Evolutionary conservation across 768 basidiomycete species (phyloP), one percentile per base, ranked within the genome.

Genomic region (Mycena pura): DNA sequence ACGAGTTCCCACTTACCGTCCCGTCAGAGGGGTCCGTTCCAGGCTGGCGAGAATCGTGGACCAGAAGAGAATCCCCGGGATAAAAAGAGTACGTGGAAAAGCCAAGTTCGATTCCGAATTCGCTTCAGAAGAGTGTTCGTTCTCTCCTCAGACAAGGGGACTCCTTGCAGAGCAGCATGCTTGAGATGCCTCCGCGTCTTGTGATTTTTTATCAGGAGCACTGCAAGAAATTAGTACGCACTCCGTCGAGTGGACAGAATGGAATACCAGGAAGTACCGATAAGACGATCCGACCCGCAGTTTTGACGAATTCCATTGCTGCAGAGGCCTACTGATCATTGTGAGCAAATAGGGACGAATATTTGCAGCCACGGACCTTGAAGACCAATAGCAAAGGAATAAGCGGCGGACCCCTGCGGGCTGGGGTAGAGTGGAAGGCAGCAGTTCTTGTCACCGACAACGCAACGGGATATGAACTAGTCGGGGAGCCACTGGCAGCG

Each of bases 11-110:
- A 77, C 87, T 50, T 62, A 92, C 91, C 92, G 83, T 72, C 93
- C 93, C n/a, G 93, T 93, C 52, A 95, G 77, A 3, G 93, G 93
- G 6, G 93, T 92, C 67, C 83, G 78, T 72, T 95, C 93, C 57
- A 88, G 67, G 63, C 90, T 90, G 3, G 89, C 90, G 3, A 92
- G 57, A 48, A 93, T 83, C 2, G 89, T 90, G 2, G 84, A 77
- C 82, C 84, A 87, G 69, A 93, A 85, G 22, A 92, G 70, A 11
- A 79, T 65, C 19, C 82, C 74, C 1, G 93, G 93, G 31, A 87
- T 76, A 88, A 76, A 45, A 92, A 70, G 21, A 93, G 80, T 25
- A 82, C 52, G 51, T 85, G 84, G 49, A 87, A 76, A 15, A 86
- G 45, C 28, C 79, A 66, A 1, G 83, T 88, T 53, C 82, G 77